phyloP scores from a whole-genome alignment of 768 basidiomycete genomes.

The Termitomyces eurrhizus region DNA sequence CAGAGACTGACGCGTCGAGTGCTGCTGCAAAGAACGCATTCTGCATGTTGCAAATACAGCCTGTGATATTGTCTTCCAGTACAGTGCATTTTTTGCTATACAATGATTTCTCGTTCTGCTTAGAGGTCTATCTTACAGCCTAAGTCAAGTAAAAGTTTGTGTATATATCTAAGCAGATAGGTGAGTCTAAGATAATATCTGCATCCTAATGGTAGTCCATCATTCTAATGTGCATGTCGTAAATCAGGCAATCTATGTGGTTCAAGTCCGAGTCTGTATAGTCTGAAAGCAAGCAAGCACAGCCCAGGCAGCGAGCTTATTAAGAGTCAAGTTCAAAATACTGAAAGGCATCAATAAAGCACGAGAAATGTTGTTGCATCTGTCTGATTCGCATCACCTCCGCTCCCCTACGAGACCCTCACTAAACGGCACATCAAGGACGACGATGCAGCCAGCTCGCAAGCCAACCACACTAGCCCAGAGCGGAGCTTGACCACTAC shows the following conservation, averaged over 20 bases:
- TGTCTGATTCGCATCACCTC: background rate
- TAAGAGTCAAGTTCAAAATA: background rate
- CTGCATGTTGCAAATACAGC: too few relatives aligned
- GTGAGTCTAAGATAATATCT: background rate
- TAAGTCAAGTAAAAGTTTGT: background rate
- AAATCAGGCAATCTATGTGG: background rate
- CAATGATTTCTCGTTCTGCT: too few relatives aligned
- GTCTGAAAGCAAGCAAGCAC: background rate
- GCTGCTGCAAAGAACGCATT: too few relatives aligned
- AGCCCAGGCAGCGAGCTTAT: background rate
- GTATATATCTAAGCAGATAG: background rate
- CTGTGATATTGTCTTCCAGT: too few relatives aligned
- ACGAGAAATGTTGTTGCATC: background rate
- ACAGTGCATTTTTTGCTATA: background rate
- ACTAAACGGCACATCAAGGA: background rate
- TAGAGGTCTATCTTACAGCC: background rate
- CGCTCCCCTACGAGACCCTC: background rate
- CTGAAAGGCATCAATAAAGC: background rate
- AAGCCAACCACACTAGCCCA: background rate
- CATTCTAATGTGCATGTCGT: background rate
- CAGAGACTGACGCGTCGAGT: too few relatives aligned
- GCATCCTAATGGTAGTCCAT: background rate
- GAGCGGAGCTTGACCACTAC: background rate
- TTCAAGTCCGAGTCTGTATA: background rate
- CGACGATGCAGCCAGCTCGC: background rate